These are phyloP conservation scores for Rhizoclosmatium sp. DNA, from an alignment of 192 early-diverging fungal species.

Conservation along the genomic window DNA sequence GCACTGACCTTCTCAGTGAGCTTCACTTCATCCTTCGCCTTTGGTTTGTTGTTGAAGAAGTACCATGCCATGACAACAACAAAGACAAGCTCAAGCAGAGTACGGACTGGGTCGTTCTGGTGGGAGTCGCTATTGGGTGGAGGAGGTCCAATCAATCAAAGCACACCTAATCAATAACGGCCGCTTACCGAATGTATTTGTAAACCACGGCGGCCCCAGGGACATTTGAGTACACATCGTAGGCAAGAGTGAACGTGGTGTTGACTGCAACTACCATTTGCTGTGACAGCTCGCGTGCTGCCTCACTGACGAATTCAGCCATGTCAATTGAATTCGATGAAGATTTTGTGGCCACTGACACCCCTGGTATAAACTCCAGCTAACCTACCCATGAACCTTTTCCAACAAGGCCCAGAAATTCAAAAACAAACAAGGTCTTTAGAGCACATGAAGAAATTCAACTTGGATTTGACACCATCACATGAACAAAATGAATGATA, in stretches of 20 bases:
- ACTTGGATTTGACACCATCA: no score
- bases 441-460: no score
- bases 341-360: no score
- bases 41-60: conserved; percentile 78
- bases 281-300: conserved; percentile 50
- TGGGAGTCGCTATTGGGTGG: conserved; percentile 72
- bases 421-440: no score
- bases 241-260: conserved; percentile 53
- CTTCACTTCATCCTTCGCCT: conserved; percentile 71
- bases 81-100: conserved; percentile 82
- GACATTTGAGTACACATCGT: conserved; percentile 54
- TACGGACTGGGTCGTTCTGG: conserved; percentile 93
- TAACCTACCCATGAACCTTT: no score
- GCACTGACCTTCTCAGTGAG: conserved; percentile 79
- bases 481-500: neutral
- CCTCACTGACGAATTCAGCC: conserved; percentile 46
- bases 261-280: conserved; percentile 57
- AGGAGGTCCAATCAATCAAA: neutral
- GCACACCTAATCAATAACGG: no score
- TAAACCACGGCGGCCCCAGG: conserved; percentile 81
- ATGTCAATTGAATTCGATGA: no score
- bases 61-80: conserved; percentile 91
- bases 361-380: no score
- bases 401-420: no score
- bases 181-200: conserved; percentile 67